Percentiles rank a stretch among this genome's conserved stretches.
phyloP scores from a whole-genome alignment of 208 protist species.

The Vickermania ingenoplastis region DNA sequence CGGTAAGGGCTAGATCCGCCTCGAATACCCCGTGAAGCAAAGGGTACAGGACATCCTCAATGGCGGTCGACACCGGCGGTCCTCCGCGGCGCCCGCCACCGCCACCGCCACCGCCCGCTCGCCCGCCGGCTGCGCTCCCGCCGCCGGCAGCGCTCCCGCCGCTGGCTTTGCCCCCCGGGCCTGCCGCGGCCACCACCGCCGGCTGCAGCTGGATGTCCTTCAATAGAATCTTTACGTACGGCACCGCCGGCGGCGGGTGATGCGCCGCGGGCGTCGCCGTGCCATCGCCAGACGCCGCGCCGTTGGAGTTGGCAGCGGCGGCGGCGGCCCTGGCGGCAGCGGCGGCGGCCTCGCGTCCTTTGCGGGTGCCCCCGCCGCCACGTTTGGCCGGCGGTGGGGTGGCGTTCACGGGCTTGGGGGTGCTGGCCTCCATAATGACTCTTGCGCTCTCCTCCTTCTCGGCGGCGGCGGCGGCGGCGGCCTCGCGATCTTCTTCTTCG shows the following conservation, averaged over 20 bases:
- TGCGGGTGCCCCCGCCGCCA: neutral
- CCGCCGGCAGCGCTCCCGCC: neutral
- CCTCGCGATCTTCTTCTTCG: neutral
- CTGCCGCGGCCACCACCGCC: neutral
- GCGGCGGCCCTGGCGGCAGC: neutral
- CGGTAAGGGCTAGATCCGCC: constrained; percentile 2
- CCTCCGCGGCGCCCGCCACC: neutral
- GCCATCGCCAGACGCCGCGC: neutral
- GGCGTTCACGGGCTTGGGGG: neutral
- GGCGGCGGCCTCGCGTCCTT: neutral
- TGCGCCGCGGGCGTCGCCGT: neutral
- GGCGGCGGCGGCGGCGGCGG: neutral
- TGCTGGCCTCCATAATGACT: neutral
- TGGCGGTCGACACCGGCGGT: neutral
- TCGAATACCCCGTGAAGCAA: neutral
- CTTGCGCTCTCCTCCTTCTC: neutral
- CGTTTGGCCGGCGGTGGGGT: neutral
- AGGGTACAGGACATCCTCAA: neutral
- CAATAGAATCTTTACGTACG: neutral
- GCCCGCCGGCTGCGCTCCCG: constrained; percentile 6
- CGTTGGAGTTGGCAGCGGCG: neutral
- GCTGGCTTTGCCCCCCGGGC: neutral
- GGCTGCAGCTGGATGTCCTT: constrained; percentile 5
- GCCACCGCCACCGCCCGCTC: constrained; percentile 20
- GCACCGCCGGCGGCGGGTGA: neutral